A percentile compares a stretch with the other conserved stretches of the same genome.
These are phyloP conservation scores for Russula sp. DNA, from an alignment of 768 basidiomycete genomes.

Conservation along the genomic window DNA sequence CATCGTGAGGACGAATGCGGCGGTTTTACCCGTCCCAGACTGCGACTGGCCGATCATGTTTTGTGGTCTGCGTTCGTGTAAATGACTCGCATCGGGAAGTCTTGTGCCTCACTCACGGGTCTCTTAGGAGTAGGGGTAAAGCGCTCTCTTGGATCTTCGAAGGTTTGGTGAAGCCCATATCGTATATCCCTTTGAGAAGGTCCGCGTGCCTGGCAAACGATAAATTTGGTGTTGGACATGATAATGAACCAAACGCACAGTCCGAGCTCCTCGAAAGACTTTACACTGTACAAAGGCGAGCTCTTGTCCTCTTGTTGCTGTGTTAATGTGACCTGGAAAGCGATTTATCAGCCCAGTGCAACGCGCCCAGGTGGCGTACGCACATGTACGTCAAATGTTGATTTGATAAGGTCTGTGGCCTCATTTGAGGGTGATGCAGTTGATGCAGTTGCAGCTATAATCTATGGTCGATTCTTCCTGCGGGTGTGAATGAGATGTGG, in stretches of 20 bases:
- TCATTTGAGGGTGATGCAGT: constrained; percentile 4
- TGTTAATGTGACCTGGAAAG: constrained; percentile 81
- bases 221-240: constrained; percentile 35
- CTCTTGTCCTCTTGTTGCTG: constrained; percentile 95
- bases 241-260: constrained; percentile 79
- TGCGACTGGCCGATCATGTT: constrained; percentile 99
- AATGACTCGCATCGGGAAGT: constrained; percentile 10
- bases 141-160: constrained; percentile 99
- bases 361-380: constrained; percentile 33
- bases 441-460: neutral
- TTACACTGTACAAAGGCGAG: constrained; percentile 91
- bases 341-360: constrained; percentile 5
- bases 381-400: constrained; percentile 82
- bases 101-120: constrained; percentile 62
- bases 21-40: constrained; percentile 98
- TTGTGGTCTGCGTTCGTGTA: constrained; percentile 61
- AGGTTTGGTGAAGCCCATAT: constrained; percentile 95
- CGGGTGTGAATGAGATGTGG: neutral
- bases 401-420: constrained; percentile 63
- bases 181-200: constrained; percentile 89
- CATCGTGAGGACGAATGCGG: constrained; percentile 97
- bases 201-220: constrained; percentile 62
- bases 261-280: constrained; percentile 94
- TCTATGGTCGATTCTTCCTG: neutral
- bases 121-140: constrained; percentile 80